Evolutionary conservation across 148 eudicot genomes (phyloP).

Genomic region (Silene conica): DNA sequence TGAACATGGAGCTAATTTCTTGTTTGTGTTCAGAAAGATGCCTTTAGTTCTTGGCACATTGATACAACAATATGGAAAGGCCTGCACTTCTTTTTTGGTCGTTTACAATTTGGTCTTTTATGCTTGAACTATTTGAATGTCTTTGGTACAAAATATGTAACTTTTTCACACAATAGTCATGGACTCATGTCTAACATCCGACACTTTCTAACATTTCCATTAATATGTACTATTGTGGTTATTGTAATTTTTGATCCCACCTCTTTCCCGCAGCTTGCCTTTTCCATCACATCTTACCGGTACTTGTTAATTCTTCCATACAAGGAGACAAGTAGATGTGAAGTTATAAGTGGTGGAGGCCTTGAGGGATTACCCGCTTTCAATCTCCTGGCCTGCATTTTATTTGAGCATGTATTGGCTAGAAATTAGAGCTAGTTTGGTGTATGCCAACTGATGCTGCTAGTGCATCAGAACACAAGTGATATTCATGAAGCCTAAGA

Average conservation of each 20-base stretch:
- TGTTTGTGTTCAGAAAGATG: background rate
- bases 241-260: too few relatives aligned
- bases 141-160: background rate
- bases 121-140: background rate
- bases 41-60: background rate
- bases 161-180: too few relatives aligned
- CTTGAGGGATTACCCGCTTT: background rate
- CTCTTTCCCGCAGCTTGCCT: background rate
- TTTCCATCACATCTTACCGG: background rate
- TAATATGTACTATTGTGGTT: background rate
- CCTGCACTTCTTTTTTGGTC: background rate
- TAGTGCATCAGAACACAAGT: background rate
- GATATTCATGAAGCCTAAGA: background rate
- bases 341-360: background rate
- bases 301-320: too few relatives aligned
- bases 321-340: background rate
- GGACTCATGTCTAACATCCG: too few relatives aligned
- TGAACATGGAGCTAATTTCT: background rate
- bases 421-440: background rate
- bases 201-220: background rate
- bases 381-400: background rate
- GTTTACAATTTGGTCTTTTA: background rate
- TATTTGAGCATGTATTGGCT: background rate
- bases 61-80: background rate
- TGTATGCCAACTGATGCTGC: background rate